Percentiles rank a stretch among this genome's conserved stretches.
Conservation (phyloP, 768 basidiomycete genomes). For the Strobilomyces echinocephalus region DNA sequence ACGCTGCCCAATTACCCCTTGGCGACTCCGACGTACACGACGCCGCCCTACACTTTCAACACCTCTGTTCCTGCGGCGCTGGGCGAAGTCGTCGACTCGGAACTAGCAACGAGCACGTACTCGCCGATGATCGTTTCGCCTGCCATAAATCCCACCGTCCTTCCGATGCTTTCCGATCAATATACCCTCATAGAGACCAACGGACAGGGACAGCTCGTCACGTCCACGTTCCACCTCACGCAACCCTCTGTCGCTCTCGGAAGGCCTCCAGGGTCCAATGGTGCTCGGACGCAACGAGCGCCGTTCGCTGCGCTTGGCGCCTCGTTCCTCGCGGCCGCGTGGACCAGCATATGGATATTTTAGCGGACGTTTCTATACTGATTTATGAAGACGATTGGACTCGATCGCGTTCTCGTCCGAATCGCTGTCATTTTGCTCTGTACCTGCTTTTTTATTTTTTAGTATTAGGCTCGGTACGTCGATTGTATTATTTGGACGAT, state of each 20-base stretch:
- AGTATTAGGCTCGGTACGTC: no score
- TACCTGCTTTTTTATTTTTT: neutral
- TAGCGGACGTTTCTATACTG: slow-evolving; percentile 5
- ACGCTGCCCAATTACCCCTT: slow-evolving; percentile 69
- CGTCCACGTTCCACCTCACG: slow-evolving; percentile 47
- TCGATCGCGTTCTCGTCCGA: neutral
- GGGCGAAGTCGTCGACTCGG: slow-evolving; percentile 54
- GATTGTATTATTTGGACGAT: neutral
- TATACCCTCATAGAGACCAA: slow-evolving; percentile 58
- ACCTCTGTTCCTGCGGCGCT: slow-evolving; percentile 52
- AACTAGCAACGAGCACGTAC: slow-evolving; percentile 72
- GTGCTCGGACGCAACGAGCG: slow-evolving; percentile 7
- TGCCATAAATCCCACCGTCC: slow-evolving; percentile 43
- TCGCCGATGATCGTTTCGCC: slow-evolving; percentile 46
- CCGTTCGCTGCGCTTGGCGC: slow-evolving; percentile 10
- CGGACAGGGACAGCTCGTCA: slow-evolving; percentile 46
- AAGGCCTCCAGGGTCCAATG: slow-evolving; percentile 55
- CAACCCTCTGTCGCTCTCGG: slow-evolving; percentile 54
- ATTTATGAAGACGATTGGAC: neutral
- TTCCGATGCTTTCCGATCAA: slow-evolving; percentile 53
- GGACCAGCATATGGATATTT: slow-evolving; percentile 12
- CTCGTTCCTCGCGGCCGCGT: slow-evolving; percentile 11
- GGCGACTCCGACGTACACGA: slow-evolving; percentile 57
- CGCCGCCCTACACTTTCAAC: slow-evolving; percentile 66
- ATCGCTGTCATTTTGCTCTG: neutral